Evolutionary conservation across 257 asterid genomes (phyloP), one percentile per base, ranked within the genome.

Genomic region (Striga asiatica): DNA sequence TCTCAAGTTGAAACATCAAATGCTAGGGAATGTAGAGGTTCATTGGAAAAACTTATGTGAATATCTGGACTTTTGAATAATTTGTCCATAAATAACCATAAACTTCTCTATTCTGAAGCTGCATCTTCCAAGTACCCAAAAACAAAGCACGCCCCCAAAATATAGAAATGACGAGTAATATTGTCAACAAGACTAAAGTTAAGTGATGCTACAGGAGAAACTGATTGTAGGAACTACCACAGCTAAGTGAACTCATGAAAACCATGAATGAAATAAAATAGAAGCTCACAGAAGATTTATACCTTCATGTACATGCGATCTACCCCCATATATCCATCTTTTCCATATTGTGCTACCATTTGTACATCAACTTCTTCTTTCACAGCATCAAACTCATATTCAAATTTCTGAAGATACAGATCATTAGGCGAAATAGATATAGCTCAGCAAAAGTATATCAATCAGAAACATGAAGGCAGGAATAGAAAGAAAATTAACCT

Each of bases 231-330:
- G 53, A 16, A 58, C 9, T 20, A 48, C 17, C 53, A 23, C 50
- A 37, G 50, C 23, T 22, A 38, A 66, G 46, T 11, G 38, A 51
- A 10, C 13, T 37, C 48, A 19, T 23, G 23, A 43, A 14, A 45
- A 29, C 9, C 34, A 21, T 46, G 35, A 5, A 25, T 53, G 52
- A 52, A 39, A 32, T 47, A 46, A n/a, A 31, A 31, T 11, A 17
- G 24, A 49, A 25, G 24, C 7, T 47, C 1, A 32, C 17, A 70
- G 42, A 48, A 50, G 20, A n/a, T 55, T 47, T 65, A n/a, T 50
- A 84, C 98, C 94, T 91, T 80, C 94, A 80, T 77, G 78, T 87
- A 87, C 81, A 84, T 75, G 71, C 37, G 70, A 72, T 87, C 94
- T 16, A 46, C 62, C 47, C 59, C 66, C 23, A 9, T 46, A 25